Conservation (phyloP, 805 yeast genomes). For the Metschnikowia santaceciliae region DNA sequence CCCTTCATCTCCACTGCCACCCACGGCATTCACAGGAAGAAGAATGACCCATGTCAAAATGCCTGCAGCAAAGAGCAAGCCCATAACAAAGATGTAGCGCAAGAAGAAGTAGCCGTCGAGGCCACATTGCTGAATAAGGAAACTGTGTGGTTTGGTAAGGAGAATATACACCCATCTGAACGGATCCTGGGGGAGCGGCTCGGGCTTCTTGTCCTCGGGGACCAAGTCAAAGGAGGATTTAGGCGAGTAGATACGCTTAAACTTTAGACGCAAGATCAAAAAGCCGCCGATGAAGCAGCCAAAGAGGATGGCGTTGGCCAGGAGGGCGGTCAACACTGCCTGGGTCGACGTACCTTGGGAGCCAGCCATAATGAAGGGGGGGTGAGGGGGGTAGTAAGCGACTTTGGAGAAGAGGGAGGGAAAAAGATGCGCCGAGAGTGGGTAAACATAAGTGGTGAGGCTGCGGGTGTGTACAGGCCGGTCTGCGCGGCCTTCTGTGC, state of each 20-base stretch:
- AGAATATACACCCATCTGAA: slow-evolving; percentile 67
- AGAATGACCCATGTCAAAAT: slow-evolving; percentile 61
- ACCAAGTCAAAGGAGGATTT: slow-evolving; percentile 62
- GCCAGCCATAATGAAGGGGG: slow-evolving; percentile 5
- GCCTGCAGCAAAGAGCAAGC: slow-evolving; percentile 42
- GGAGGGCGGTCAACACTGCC: slow-evolving; percentile 68
- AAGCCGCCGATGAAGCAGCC: slow-evolving; percentile 59
- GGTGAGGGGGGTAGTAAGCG: neutral
- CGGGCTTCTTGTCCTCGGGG: slow-evolving; percentile 57
- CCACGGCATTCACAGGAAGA: slow-evolving; percentile 78
- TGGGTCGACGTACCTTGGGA: slow-evolving; percentile 41
- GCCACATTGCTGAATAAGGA: slow-evolving; percentile 82
- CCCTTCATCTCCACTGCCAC: slow-evolving; percentile 60
- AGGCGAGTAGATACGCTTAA: slow-evolving; percentile 79
- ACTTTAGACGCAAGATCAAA: slow-evolving; percentile 58
- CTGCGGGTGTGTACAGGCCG: neutral
- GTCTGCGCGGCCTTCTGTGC: neutral
- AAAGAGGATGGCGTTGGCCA: slow-evolving; percentile 64
- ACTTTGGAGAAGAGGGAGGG: neutral
- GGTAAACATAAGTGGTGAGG: neutral
- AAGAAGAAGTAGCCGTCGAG: slow-evolving; percentile 91
- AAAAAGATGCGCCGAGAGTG: neutral
- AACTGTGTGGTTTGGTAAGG: slow-evolving; percentile 63
- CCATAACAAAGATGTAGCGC: slow-evolving; percentile 64
- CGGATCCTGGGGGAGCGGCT: slow-evolving; percentile 66